phyloP scores from a whole-genome alignment of 352 stramenopile genomes.

The Albugo candida region DNA sequence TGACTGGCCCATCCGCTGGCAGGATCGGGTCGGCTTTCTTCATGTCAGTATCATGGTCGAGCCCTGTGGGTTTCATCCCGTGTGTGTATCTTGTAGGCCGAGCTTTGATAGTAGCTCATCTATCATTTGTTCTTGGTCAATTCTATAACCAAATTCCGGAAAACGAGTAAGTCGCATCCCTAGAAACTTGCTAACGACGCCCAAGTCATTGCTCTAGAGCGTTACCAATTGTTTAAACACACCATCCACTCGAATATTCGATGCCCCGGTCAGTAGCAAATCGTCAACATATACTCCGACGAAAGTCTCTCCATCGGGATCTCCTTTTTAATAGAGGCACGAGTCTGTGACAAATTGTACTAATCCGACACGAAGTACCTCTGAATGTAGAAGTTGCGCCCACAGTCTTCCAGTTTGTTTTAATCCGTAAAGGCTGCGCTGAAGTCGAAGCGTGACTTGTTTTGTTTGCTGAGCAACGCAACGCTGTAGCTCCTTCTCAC shows the following conservation, averaged over 20 bases:
- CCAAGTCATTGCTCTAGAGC: constrained; percentile 15
- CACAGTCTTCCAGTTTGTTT: not conserved
- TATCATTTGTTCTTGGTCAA: constrained; percentile 12
- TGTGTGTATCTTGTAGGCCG: constrained; percentile 7
- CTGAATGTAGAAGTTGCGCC: constrained; percentile 1
- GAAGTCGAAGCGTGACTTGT: constrained; percentile 3
- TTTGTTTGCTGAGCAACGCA: too few relatives aligned
- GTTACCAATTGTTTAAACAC: constrained; percentile 4
- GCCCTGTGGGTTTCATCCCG: constrained; percentile 1
- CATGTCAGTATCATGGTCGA: not conserved
- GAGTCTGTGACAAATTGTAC: not conserved
- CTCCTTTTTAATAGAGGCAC: not conserved
- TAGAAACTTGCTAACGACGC: constrained; percentile 10
- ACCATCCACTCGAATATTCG: not conserved
- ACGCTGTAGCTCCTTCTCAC: too few relatives aligned
- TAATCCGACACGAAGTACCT: not conserved
- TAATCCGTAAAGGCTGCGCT: constrained; percentile 4
- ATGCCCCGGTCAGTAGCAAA: constrained; percentile 9
- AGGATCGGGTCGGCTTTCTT: not conserved
- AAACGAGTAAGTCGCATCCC: constrained; percentile 11
- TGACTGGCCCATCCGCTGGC: not conserved
- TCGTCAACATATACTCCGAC: constrained; percentile 17
- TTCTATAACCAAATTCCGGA: not conserved
- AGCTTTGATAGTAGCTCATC: constrained; percentile 8
- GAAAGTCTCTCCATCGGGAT: not conserved